Percentiles rank a stretch among this genome's conserved stretches.
Evolutionary conservation across 2,329 filamentous ascomycete species (phyloP).

Genomic region (Paecilomyces formosus): DNA sequence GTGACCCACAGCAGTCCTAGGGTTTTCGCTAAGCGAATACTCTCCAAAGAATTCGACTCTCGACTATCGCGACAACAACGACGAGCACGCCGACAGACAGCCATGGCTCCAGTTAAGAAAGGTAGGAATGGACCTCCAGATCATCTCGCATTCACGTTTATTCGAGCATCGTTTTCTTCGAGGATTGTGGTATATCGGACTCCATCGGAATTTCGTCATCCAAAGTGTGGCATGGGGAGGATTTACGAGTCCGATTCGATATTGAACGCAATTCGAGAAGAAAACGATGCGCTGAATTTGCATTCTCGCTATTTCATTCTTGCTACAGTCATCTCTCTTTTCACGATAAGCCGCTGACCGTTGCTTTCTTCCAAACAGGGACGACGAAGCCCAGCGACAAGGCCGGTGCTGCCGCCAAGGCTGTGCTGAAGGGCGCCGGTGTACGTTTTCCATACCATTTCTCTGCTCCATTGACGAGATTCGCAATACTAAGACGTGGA

Average conservation of each 20-base stretch:
- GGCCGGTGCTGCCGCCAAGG: constrained; percentile 91
- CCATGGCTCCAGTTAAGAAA: constrained; percentile 44
- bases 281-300: constrained; percentile 14
- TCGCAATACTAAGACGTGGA: constrained; percentile 17
- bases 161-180: neutral
- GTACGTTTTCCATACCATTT: constrained; percentile 52
- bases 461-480: constrained; percentile 40
- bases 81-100: constrained; percentile 38
- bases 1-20: constrained; percentile 31
- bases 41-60: constrained; percentile 30
- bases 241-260: neutral
- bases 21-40: constrained; percentile 35
- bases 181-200: neutral
- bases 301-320: constrained; percentile 4
- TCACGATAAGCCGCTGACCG: neutral
- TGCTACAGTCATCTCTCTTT: neutral
- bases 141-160: neutral
- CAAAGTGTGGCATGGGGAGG: neutral
- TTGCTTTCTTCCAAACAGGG: constrained; percentile 11
- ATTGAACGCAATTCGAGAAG: constrained; percentile 8
- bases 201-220: neutral
- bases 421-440: constrained; percentile 91
- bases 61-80: constrained; percentile 37
- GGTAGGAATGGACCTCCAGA: constrained; percentile 23
- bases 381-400: constrained; percentile 63